Conservation (phyloP, 441 rosid species). For the Pelargonium myrrhifolium region DNA sequence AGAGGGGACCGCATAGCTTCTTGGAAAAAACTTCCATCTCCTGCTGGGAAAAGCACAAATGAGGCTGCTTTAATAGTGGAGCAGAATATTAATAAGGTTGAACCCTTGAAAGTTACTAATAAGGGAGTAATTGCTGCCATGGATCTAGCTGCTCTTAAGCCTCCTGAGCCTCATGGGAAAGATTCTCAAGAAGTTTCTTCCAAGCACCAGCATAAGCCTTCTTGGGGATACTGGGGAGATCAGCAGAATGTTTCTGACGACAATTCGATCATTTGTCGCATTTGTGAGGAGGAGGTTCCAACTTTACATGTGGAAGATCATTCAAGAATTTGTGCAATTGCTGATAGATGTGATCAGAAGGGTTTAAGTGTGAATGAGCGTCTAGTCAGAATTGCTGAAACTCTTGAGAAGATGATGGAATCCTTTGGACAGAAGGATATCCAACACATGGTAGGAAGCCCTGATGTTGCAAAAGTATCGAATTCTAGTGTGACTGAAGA, state of each 20-base stretch:
- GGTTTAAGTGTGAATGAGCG: constrained; percentile 87
- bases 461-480: constrained; percentile 78
- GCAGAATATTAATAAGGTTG: constrained; percentile 44
- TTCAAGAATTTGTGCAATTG: constrained; percentile 86
- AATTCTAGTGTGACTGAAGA: constrained; percentile 86
- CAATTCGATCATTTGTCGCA: constrained; percentile 85
- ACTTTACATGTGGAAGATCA: constrained; percentile 87
- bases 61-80: constrained; percentile 47
- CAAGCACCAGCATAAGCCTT: constrained; percentile 72
- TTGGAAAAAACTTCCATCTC: constrained; percentile 85
- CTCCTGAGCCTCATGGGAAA: constrained; percentile 44
- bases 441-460: constrained; percentile 60
- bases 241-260: constrained; percentile 61
- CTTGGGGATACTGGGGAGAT: constrained; percentile 96
- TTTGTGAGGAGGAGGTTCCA: constrained; percentile 95
- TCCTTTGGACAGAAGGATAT: constrained; percentile 68
- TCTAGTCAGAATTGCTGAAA: constrained; percentile 67
- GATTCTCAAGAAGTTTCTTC: constrained; percentile 54
- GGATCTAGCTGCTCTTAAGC: constrained; percentile 34
- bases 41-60: constrained; percentile 46
- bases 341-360: constrained; percentile 85
- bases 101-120: constrained; percentile 30
- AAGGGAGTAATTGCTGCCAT: constrained; percentile 40
- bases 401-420: constrained; percentile 84
- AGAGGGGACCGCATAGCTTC: constrained; percentile 66